Conservation (phyloP, 129 eudicot genomes). For the Chrysanthemum lavandulifolium region DNA sequence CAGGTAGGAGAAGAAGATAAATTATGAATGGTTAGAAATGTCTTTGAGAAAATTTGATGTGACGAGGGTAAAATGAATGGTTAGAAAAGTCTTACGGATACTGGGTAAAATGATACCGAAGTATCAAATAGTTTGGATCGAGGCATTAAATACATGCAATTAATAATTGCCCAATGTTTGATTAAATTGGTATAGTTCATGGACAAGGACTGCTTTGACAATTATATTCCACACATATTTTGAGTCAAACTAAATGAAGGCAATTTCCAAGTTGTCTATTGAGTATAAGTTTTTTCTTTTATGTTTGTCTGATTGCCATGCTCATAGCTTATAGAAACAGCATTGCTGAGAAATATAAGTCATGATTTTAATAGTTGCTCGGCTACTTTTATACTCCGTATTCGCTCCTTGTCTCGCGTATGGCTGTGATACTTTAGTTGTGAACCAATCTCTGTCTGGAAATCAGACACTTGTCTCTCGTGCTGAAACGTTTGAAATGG, state of each 20-base stretch:
- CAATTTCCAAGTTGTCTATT: background rate
- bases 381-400: background rate
- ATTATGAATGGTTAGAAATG: background rate
- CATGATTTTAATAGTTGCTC: slow-evolving; percentile 10
- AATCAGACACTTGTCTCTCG: slow-evolving; percentile 31
- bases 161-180: too few relatives aligned
- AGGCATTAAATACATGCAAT: too few relatives aligned
- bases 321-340: background rate
- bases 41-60: background rate
- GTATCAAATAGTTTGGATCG: too few relatives aligned
- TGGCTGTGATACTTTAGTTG: slow-evolving; percentile 33
- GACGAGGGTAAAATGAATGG: too few relatives aligned
- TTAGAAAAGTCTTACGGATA: too few relatives aligned
- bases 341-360: background rate
- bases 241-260: background rate
- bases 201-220: background rate
- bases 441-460: slow-evolving; percentile 37
- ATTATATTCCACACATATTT: background rate
- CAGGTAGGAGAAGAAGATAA: too few relatives aligned
- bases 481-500: slow-evolving; percentile 20
- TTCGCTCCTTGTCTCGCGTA: background rate
- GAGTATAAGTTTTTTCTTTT: background rate
- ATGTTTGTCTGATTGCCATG: background rate
- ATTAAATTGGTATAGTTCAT: background rate
- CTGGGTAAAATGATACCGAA: too few relatives aligned